Percentiles rank a stretch among this genome's conserved stretches.
Evolutionary conservation across 2,329 filamentous ascomycete genomes (phyloP).

Genomic region (Cytospora paraplurivora): DNA sequence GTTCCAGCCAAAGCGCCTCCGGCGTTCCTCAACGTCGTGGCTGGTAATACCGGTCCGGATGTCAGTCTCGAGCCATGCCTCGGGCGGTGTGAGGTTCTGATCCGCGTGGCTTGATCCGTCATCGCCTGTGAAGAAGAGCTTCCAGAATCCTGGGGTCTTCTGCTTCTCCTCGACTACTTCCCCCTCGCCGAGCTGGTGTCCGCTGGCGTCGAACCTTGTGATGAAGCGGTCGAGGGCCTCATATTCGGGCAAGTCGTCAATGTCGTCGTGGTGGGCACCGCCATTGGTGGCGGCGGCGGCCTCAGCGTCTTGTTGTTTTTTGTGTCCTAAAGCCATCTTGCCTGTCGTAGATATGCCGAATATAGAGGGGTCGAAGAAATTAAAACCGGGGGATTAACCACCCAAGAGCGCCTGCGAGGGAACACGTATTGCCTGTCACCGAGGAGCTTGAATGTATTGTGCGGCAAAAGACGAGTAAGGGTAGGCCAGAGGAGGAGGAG

Average conservation of each 20-base stretch:
- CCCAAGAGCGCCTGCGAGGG: background rate
- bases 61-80: slow-evolving; percentile 67
- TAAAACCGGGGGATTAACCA: background rate
- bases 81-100: slow-evolving; percentile 51
- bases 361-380: background rate
- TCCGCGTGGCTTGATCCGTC: slow-evolving; percentile 42
- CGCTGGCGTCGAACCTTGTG: slow-evolving; percentile 36
- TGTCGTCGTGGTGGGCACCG: background rate
- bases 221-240: slow-evolving; percentile 40
- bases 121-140: slow-evolving; percentile 30
- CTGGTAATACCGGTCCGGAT: slow-evolving; percentile 61
- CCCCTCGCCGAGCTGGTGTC: slow-evolving; percentile 38
- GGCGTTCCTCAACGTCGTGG: slow-evolving; percentile 59
- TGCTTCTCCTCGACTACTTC: slow-evolving; percentile 25
- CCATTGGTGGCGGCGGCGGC: slow-evolving; percentile 11
- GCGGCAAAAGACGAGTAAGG: background rate
- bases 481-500: background rate
- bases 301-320: slow-evolving; percentile 15
- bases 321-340: background rate
- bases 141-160: slow-evolving; percentile 47
- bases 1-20: slow-evolving; percentile 68
- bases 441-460: background rate
- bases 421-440: background rate
- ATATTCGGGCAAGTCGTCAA: slow-evolving; percentile 36
- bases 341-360: background rate